phyloP scores from a whole-genome alignment of 345 rosid species.

The Brassica juncea region DNA sequence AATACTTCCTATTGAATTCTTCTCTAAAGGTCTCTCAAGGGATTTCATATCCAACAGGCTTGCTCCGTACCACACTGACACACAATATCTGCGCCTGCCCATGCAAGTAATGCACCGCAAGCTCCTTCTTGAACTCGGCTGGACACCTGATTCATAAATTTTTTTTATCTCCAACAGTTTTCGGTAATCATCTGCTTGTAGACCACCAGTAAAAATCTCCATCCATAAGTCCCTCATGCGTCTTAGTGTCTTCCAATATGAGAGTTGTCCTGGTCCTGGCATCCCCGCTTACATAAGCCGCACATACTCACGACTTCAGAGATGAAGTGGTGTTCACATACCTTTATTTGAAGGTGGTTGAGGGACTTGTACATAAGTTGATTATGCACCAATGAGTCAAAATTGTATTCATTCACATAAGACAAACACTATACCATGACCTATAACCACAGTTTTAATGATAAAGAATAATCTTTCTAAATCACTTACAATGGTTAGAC shows the following conservation, averaged over 20 bases:
- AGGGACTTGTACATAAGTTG: constrained; percentile 81
- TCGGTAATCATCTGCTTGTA: background rate
- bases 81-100: background rate
- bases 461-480: background rate
- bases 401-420: background rate
- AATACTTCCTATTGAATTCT: background rate
- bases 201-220: background rate
- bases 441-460: background rate
- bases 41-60: background rate
- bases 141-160: background rate
- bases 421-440: background rate
- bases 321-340: constrained; percentile 11
- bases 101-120: background rate
- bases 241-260: background rate
- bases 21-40: background rate
- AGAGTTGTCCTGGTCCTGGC: background rate
- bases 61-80: too few relatives aligned
- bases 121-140: background rate
- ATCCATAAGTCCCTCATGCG: background rate
- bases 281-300: background rate
- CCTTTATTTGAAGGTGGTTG: constrained; percentile 77
- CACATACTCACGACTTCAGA: background rate
- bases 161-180: too few relatives aligned
- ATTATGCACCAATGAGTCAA: constrained; percentile 50
- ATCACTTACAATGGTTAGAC: background rate